phyloP scores from a whole-genome alignment of 2,329 filamentous ascomycete genomes.

The Hypoxylon sp. region DNA sequence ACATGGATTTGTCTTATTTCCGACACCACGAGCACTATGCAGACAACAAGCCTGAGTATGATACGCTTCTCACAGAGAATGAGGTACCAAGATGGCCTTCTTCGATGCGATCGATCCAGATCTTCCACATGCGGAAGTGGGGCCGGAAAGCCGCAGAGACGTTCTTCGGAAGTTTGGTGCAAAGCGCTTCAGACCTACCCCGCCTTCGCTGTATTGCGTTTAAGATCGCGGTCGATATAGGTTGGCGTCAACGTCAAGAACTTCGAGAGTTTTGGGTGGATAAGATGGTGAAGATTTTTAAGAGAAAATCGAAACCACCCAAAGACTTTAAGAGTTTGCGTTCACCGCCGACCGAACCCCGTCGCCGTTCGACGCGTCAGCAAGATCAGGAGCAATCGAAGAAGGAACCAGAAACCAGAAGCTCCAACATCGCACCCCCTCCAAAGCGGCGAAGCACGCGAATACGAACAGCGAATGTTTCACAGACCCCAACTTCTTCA shows the following conservation, averaged over 20 bases:
- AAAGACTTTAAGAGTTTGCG: slow-evolving; percentile 30
- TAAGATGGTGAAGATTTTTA: slow-evolving; percentile 73
- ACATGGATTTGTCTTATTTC: slow-evolving; percentile 82
- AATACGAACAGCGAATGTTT: slow-evolving; percentile 40
- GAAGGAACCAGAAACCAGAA: not conserved
- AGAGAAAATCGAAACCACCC: slow-evolving; percentile 38
- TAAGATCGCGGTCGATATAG: slow-evolving; percentile 79
- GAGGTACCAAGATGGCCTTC: slow-evolving; percentile 82
- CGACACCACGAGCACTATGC: slow-evolving; percentile 72
- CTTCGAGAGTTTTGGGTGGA: slow-evolving; percentile 81
- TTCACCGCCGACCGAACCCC: slow-evolving; percentile 1
- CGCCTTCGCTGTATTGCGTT: slow-evolving; percentile 75
- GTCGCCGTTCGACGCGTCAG: too few species aligned
- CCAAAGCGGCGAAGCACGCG: slow-evolving; percentile 44
- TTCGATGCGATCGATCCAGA: slow-evolving; percentile 73
- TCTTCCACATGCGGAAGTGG: slow-evolving; percentile 82
- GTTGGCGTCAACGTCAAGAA: slow-evolving; percentile 83
- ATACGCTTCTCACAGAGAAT: slow-evolving; percentile 67
- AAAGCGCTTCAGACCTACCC: slow-evolving; percentile 71
- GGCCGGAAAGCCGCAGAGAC: slow-evolving; percentile 72
- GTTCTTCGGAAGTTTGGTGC: slow-evolving; percentile 81
- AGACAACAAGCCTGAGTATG: slow-evolving; percentile 79
- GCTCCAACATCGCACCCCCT: not conserved
- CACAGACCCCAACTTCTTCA: slow-evolving; percentile 26
- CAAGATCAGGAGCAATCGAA: slow-evolving; percentile 6